Conservation (phyloP, 2,329 filamentous ascomycete genomes). For the Exophiala calicioides region DNA sequence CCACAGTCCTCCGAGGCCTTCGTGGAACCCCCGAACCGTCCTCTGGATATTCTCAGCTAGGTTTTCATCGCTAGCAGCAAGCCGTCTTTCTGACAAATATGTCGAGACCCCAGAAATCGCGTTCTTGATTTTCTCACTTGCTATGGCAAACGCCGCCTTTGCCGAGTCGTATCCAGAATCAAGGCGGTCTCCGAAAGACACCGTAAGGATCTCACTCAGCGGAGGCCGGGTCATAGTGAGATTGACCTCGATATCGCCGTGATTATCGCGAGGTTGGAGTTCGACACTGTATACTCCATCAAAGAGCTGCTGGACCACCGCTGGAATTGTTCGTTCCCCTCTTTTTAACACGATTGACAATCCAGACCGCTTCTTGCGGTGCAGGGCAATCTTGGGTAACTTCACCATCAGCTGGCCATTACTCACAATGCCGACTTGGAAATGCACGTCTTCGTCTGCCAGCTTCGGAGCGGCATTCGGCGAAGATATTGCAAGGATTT, state of each 20-base stretch:
- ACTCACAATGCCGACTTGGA: constrained; percentile 18
- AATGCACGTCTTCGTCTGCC: constrained; percentile 16
- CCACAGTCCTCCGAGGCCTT: not conserved
- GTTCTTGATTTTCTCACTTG: constrained; percentile 38
- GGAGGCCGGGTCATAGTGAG: constrained; percentile 42
- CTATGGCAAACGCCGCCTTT: constrained; percentile 42
- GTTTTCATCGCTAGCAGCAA: not conserved
- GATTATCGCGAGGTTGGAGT: constrained; percentile 51
- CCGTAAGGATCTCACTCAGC: constrained; percentile 40
- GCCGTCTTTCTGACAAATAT: not conserved
- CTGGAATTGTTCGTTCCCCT: constrained; percentile 42
- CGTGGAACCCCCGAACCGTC: not conserved
- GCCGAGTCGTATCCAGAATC: constrained; percentile 48
- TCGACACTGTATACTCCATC: constrained; percentile 56
- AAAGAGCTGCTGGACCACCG: constrained; percentile 53
- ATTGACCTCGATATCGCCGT: constrained; percentile 52
- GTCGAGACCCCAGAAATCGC: not conserved
- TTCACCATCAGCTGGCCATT: constrained; percentile 19
- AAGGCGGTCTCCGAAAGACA: constrained; percentile 48
- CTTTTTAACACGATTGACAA: constrained; percentile 53
- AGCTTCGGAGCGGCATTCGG: not conserved
- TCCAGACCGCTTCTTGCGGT: constrained; percentile 43
- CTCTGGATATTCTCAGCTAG: not conserved
- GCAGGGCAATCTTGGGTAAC: constrained; percentile 17
- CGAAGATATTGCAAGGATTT: constrained; percentile 8